Evolutionary conservation across 257 asterid genomes (phyloP).

Genomic region (Gynochthodes officinalis): DNA sequence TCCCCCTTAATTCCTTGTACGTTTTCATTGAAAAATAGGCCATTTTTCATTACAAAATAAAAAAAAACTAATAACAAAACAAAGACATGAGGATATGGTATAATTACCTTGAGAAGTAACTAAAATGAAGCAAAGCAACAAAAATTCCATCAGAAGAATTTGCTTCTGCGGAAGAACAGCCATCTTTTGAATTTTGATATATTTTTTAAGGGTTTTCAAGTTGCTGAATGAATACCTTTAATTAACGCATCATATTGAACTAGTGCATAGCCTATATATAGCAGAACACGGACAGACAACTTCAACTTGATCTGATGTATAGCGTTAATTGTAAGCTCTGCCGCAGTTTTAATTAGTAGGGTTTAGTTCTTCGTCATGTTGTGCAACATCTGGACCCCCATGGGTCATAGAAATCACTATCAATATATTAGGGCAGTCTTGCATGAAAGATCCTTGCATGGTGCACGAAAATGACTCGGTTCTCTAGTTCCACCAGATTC

Average conservation of each 20-base stretch:
- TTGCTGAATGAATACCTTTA: not conserved
- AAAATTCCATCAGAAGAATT: slow-evolving; percentile 3
- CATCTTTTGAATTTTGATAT: not conserved
- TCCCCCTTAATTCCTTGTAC: too few species aligned
- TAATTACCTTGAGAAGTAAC: slow-evolving; percentile 20
- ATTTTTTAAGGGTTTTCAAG: not conserved
- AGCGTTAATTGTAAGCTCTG: not conserved
- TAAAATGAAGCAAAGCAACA: slow-evolving; percentile 20
- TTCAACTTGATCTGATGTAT: slow-evolving; percentile 8
- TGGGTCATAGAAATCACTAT: slow-evolving; percentile 11
- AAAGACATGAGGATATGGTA: not conserved
- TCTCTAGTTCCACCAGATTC: not conserved
- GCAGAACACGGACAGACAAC: not conserved
- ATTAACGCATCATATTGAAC: not conserved
- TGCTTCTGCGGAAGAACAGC: slow-evolving; percentile 10
- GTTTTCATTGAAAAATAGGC: too few species aligned
- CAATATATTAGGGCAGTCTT: slow-evolving; percentile 1
- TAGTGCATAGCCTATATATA: not conserved
- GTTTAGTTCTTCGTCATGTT: slow-evolving; percentile 4
- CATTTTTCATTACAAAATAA: too few species aligned
- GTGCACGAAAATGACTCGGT: not conserved
- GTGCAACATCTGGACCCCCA: slow-evolving; percentile 12
- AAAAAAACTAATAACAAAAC: not conserved
- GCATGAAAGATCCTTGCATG: slow-evolving; percentile 8
- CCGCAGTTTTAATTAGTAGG: not conserved